Evolutionary conservation across 192 early-diverging fungal genomes (phyloP).

Genomic region (Gaertneriomyces semiglobifer): DNA sequence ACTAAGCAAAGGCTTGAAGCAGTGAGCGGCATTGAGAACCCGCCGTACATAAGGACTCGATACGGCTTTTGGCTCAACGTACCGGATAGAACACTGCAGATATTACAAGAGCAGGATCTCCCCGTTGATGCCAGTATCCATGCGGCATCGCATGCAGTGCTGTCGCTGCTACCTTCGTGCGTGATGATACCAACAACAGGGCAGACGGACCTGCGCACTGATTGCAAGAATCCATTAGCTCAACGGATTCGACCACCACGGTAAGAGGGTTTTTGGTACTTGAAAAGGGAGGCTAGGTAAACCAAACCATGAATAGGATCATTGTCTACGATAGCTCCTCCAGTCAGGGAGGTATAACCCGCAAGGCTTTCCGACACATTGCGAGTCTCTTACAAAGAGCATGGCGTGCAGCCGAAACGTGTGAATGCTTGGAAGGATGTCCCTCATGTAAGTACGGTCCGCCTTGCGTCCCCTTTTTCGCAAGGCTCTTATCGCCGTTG

Average conservation of each 20-base stretch:
- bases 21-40: conserved; percentile 47
- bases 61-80: conserved; percentile 51
- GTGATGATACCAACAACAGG: conserved; percentile 20
- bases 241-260: conserved; percentile 41
- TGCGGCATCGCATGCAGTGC: conserved; percentile 48
- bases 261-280: conserved; percentile 14
- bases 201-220: conserved; percentile 37
- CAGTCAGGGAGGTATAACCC: conserved; percentile 27
- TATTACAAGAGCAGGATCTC: conserved; percentile 12
- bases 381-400: conserved; percentile 35
- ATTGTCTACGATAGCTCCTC: conserved; percentile 43
- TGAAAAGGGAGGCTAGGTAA: background rate
- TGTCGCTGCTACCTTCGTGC: conserved; percentile 39
- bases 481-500: background rate
- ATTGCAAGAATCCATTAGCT: conserved; percentile 53
- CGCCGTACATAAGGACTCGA: conserved; percentile 36
- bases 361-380: conserved; percentile 42
- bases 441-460: conserved; percentile 38
- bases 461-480: background rate
- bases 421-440: conserved; percentile 50
- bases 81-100: conserved; percentile 16
- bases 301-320: conserved; percentile 32
- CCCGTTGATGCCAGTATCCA: conserved; percentile 53
- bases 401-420: conserved; percentile 34
- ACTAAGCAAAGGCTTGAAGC: conserved; percentile 46